Conservation (phyloP, 768 basidiomycete genomes). For the Mycena kentingensis region DNA sequence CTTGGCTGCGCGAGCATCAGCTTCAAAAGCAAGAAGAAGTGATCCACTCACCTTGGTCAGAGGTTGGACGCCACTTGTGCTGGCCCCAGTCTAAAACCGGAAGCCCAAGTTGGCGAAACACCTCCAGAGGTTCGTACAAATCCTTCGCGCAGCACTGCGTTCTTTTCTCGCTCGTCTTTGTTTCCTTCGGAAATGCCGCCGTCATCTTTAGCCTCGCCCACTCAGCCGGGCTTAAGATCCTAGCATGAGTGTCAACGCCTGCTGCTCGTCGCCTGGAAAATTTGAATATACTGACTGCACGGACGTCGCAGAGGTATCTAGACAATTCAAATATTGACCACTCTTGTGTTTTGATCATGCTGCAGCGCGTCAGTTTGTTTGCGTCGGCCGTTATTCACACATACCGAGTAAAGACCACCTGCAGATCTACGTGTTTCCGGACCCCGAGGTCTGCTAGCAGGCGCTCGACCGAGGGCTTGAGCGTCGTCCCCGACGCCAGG, state of each 20-base stretch:
- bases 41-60: conserved; percentile 76
- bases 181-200: conserved; percentile 73
- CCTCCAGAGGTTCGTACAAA: conserved; percentile 82
- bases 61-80: conserved; percentile 77
- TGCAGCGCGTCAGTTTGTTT: conserved; percentile 30
- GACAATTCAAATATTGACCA: conserved; percentile 87
- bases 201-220: conserved; percentile 62
- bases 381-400: neutral
- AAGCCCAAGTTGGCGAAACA: conserved; percentile 69
- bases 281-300: neutral
- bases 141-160: conserved; percentile 64
- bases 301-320: conserved; percentile 83
- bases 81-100: conserved; percentile 89
- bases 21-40: neutral
- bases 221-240: too few relatives aligned
- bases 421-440: conserved; percentile 88
- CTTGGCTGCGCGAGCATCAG: conserved; percentile 55
- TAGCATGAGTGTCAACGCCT: conserved; percentile 39
- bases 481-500: conserved; percentile 59
- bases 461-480: conserved; percentile 76
- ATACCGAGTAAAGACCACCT: conserved; percentile 88
- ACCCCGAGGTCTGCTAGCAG: conserved; percentile 76
- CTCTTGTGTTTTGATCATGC: conserved; percentile 87
- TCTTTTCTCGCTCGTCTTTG: conserved; percentile 34
- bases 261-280: neutral